Base-by-base conservation (phyloP, 495 filamentous ascomycete species). In the Aspergillus ostianus region DNA sequence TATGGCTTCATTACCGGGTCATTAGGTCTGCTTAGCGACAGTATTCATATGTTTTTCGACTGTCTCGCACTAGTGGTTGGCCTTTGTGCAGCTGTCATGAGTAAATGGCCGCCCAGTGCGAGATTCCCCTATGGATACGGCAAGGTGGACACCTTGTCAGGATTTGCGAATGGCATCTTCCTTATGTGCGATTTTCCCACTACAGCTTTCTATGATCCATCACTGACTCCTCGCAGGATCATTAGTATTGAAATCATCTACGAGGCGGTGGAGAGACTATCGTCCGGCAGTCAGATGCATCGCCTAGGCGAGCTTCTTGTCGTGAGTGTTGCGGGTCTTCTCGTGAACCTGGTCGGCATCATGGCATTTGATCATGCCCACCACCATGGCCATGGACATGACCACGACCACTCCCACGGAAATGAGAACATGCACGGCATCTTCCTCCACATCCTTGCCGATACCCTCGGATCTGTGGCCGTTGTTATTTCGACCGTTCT, bases 381-480 rank as follows among this genome's bases (percentile, higher is more conserved):
- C 56, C 71, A 69, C 15, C 84, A 85, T 62, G 80, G 74, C 18
- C 83, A 85, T 64, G 75, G 70, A 45, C 89, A 92, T 60, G 85
- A 83, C 6, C 91, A 96, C 67, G 85, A 84, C 46, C 86, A 74
- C 63, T 67, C 60, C 58, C 90, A 95, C 70, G 90, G 90, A 56
- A 97, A 95, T 70, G 95, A 99, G 66, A 99, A 99, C 67, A 98
- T 98, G 95, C 87, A 93, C 60, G 94, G 94, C n/a, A 98, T 99
- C 60, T 99, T 93, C 76, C 77, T 99, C 9, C 94, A 99, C 66
- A 90, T 99, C 56, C 79, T 98, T 4, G 95, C 93, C 9, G 94
- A 99, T 69, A 96, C 95, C 0, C 85, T 98, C 19, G 94, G 94
- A 13, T 96, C 92, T 41, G 90, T 92, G 17, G 93, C 93, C 13